These are phyloP conservation scores for Saccharomycopsis crataegensis DNA, from an alignment of 1,139 yeast species.

Conservation along the genomic window DNA sequence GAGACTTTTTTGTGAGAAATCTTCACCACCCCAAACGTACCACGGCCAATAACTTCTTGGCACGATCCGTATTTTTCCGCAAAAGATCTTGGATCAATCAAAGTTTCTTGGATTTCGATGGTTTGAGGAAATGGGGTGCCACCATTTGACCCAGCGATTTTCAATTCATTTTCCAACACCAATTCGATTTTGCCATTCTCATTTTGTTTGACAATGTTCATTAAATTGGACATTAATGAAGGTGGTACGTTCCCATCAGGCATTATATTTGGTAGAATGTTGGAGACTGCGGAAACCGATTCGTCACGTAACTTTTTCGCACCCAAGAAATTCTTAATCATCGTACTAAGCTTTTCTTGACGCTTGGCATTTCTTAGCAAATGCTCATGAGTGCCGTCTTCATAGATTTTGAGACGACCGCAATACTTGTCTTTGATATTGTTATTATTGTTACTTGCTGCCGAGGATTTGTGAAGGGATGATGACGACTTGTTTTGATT, in stretches of 20 bases:
- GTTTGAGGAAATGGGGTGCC: background rate
- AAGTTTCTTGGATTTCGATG: constrained; percentile 1
- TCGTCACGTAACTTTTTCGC: constrained; percentile 75
- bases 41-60: constrained; percentile 58
- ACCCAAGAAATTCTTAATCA: constrained; percentile 81
- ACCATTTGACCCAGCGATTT: background rate
- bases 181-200: constrained; percentile 29
- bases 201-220: constrained; percentile 46
- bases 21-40: constrained; percentile 64
- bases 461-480: background rate
- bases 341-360: constrained; percentile 79
- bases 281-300: constrained; percentile 82
- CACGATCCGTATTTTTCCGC: constrained; percentile 53
- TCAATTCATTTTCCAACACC: constrained; percentile 21
- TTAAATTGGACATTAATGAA: constrained; percentile 73
- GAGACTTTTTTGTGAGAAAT: constrained; percentile 35
- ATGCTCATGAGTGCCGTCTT: constrained; percentile 74
- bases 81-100: constrained; percentile 19
- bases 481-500: background rate
- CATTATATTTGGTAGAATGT: constrained; percentile 34
- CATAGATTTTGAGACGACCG: constrained; percentile 44
- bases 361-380: constrained; percentile 68
- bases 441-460: background rate
- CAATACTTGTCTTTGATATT: constrained; percentile 14
- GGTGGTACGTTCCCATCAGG: constrained; percentile 43